Conservation (phyloP, 768 basidiomycete genomes). For the Chalciporus chontae region DNA sequence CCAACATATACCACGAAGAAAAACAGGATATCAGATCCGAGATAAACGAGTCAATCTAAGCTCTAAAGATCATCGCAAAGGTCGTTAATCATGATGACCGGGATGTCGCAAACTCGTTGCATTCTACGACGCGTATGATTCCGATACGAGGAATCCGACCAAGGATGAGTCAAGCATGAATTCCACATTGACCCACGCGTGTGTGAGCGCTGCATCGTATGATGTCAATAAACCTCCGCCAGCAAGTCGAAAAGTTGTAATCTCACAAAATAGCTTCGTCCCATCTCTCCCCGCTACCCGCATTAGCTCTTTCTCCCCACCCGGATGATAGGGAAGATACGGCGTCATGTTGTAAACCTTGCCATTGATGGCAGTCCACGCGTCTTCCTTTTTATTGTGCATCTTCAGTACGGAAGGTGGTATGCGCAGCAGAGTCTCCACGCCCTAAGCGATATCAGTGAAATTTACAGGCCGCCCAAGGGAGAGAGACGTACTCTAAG, state of each 20-base stretch:
- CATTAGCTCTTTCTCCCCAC: slow-evolving; percentile 93
- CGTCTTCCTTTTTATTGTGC: slow-evolving; percentile 83
- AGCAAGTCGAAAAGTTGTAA: background rate
- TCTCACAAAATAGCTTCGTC: slow-evolving; percentile 87
- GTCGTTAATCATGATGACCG: background rate
- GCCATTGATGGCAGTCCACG: slow-evolving; percentile 89
- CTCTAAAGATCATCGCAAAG: no score
- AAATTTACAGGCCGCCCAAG: background rate
- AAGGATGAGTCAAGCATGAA: slow-evolving; percentile 92
- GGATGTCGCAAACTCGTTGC: background rate
- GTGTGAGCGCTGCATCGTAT: slow-evolving; percentile 64
- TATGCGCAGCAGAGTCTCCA: slow-evolving; percentile 63
- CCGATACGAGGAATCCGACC: slow-evolving; percentile 84
- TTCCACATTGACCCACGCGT: slow-evolving; percentile 97
- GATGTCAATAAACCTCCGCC: slow-evolving; percentile 3
- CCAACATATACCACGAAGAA: no score
- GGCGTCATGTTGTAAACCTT: slow-evolving; percentile 97
- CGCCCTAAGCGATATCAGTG: slow-evolving; percentile 50
- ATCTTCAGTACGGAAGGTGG: slow-evolving; percentile 72
- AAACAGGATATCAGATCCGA: no score
- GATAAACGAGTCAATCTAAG: background rate
- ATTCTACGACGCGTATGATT: slow-evolving; percentile 45
- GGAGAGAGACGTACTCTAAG: slow-evolving; percentile 53
- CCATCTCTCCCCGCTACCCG: slow-evolving; percentile 93
- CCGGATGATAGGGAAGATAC: slow-evolving; percentile 90